Conservation (phyloP, 1,284 basidiomycete species). For the Ustilago sp. region DNA sequence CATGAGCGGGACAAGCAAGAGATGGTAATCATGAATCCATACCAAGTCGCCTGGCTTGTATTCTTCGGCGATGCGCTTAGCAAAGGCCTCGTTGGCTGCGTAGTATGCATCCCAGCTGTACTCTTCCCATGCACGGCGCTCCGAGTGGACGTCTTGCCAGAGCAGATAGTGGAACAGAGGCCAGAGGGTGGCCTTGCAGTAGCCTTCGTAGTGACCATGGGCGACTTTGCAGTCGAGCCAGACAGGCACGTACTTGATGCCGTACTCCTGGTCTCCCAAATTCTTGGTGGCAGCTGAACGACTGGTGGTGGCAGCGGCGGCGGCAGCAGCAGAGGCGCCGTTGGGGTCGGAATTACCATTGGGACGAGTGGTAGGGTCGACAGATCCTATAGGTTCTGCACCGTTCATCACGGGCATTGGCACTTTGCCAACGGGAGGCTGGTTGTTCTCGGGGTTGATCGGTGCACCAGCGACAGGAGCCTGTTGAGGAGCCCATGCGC, state of each 20-base stretch:
- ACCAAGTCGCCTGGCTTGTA: slow-evolving; percentile 87
- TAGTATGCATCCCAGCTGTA: slow-evolving; percentile 85
- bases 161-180: slow-evolving; percentile 98
- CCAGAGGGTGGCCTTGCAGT: slow-evolving; percentile 98
- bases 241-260: slow-evolving; percentile 82
- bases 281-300: slow-evolving; percentile 73
- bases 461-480: slow-evolving; percentile 53
- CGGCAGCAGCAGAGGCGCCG: slow-evolving; percentile 8
- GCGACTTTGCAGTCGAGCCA: slow-evolving; percentile 91
- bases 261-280: slow-evolving; percentile 45
- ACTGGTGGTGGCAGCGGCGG: slow-evolving; percentile 73
- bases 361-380: slow-evolving; percentile 42
- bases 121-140: slow-evolving; percentile 75
- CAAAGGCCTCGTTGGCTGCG: slow-evolving; percentile 87
- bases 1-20: slow-evolving; percentile 88
- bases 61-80: slow-evolving; percentile 79
- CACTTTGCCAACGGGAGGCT: slow-evolving; percentile 41
- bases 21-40: slow-evolving; percentile 77
- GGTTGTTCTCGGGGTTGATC: slow-evolving; percentile 31
- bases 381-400: slow-evolving; percentile 63
- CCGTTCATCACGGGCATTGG: slow-evolving; percentile 63
- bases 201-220: slow-evolving; percentile 90
- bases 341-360: background rate
- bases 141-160: slow-evolving; percentile 84
- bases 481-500: slow-evolving; percentile 58